Evolutionary conservation across 1,139 yeast genomes (phyloP).

Genomic region (Sugiyamaella grinbergsii): DNA sequence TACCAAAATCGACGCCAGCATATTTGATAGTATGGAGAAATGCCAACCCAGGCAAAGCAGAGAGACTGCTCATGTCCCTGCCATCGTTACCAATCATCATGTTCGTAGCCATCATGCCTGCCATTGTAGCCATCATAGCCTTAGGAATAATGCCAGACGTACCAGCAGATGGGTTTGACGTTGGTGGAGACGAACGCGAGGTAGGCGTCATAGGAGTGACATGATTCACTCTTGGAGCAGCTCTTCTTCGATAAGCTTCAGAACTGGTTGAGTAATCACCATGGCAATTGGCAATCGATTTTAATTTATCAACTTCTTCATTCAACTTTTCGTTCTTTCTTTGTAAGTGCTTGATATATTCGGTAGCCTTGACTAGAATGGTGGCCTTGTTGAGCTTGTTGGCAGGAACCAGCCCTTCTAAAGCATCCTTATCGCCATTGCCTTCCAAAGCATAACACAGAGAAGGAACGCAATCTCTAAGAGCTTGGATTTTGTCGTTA

Average conservation of each 20-base stretch:
- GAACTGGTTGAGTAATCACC: not conserved
- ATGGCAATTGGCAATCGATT: not conserved
- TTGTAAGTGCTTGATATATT: conserved; percentile 83
- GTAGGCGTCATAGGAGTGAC: conserved; percentile 1
- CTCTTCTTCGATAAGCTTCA: not conserved
- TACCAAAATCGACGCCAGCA: conserved; percentile 23
- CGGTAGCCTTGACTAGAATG: conserved; percentile 85
- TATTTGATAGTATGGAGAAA: conserved; percentile 25
- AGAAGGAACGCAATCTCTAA: conserved; percentile 75
- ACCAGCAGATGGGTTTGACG: not conserved
- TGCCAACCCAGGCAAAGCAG: conserved; percentile 38
- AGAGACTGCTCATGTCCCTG: conserved; percentile 36
- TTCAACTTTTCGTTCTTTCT: conserved; percentile 59
- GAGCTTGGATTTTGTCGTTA: conserved; percentile 68
- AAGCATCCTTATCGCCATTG: conserved; percentile 45
- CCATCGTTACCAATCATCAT: conserved; percentile 38
- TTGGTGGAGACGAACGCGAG: conserved; percentile 4
- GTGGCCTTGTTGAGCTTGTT: conserved; percentile 85
- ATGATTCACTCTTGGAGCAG: not conserved
- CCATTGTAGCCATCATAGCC: conserved; percentile 45
- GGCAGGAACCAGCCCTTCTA: conserved; percentile 90
- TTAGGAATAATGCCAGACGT: conserved; percentile 34
- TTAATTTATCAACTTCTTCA: conserved; percentile 55
- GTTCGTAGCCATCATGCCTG: conserved; percentile 45
- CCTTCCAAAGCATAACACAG: conserved; percentile 43